Conservation (phyloP, 1,284 basidiomycete species). For the Irpex sp. region DNA sequence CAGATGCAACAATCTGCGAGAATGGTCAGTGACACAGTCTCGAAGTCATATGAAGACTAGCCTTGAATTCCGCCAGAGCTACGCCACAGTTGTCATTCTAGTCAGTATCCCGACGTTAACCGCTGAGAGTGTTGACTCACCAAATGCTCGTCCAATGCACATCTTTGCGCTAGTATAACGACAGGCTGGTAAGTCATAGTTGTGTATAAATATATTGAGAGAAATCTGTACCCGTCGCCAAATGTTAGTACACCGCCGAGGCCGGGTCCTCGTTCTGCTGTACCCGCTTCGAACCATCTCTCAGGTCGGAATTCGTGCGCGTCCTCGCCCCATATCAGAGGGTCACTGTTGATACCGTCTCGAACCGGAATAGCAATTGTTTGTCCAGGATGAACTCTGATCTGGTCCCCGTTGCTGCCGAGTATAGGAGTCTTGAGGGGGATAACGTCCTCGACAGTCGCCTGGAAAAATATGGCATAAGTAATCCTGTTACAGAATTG, state of each 20-base stretch:
- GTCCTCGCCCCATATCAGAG: slow-evolving; percentile 26
- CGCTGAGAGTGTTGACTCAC: slow-evolving; percentile 6
- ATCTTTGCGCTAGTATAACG: slow-evolving; percentile 21
- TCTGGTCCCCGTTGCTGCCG: neutral
- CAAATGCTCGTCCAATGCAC: slow-evolving; percentile 25
- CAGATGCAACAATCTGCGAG: neutral
- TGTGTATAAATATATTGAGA: neutral
- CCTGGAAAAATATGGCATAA: slow-evolving; percentile 1
- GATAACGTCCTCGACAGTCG: neutral
- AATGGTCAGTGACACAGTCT: neutral
- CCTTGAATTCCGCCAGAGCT: slow-evolving; percentile 31
- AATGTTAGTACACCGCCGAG: slow-evolving; percentile 27
- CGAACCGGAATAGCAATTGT: neutral
- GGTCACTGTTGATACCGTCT: slow-evolving; percentile 24
- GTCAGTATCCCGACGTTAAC: neutral
- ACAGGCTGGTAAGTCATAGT: neutral
- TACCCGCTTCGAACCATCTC: slow-evolving; percentile 33
- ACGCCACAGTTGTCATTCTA: neutral
- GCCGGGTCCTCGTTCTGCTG: slow-evolving; percentile 16
- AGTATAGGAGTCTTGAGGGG: neutral
- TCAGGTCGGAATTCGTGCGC: slow-evolving; percentile 27
- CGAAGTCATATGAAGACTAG: slow-evolving; percentile 7
- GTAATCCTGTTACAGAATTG: too few species aligned
- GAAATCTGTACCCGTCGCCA: slow-evolving; percentile 24
- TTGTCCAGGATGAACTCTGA: neutral